These are phyloP conservation scores for Tetrapisispora pingtungensis DNA, from an alignment of 805 yeast genomes.

Conservation along the genomic window DNA sequence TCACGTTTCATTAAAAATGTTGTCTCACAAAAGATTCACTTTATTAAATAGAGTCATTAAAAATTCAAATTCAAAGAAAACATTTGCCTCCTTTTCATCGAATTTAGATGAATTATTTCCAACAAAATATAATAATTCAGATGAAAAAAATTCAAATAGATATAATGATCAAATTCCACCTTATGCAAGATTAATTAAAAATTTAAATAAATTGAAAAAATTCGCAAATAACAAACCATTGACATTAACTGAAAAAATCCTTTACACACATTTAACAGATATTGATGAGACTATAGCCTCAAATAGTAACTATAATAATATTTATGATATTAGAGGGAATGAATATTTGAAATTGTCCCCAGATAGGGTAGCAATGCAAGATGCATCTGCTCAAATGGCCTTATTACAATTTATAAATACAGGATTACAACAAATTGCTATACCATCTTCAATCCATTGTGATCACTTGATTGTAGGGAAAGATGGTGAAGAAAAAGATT, in stretches of 20 bases:
- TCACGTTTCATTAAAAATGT: not conserved
- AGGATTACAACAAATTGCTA: slow-evolving; percentile 75
- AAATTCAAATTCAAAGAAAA: not conserved
- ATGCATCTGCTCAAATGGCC: slow-evolving; percentile 99
- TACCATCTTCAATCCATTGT: slow-evolving; percentile 95
- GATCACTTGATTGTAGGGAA: slow-evolving; percentile 97
- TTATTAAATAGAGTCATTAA: not conserved
- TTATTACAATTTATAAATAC: slow-evolving; percentile 96
- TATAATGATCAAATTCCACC: slow-evolving; percentile 54
- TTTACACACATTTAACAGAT: slow-evolving; percentile 83
- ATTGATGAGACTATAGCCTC: slow-evolving; percentile 53
- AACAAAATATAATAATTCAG: not conserved
- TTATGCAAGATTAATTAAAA: slow-evolving; percentile 60
- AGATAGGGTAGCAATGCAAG: slow-evolving; percentile 98
- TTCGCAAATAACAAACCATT: slow-evolving; percentile 65
- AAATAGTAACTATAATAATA: slow-evolving; percentile 25
- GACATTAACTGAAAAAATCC: slow-evolving; percentile 88
- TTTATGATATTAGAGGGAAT: slow-evolving; percentile 64
- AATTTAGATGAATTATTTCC: slow-evolving; percentile 1
- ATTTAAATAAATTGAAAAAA: slow-evolving; percentile 51
- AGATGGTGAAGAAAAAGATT: slow-evolving; percentile 80
- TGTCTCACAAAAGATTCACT: not conserved
- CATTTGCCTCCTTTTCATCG: not conserved
- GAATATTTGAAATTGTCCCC: slow-evolving; percentile 89
- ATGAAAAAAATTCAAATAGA: not conserved